Conservation (phyloP, 495 filamentous ascomycete genomes). For the Glonium stellatum region DNA sequence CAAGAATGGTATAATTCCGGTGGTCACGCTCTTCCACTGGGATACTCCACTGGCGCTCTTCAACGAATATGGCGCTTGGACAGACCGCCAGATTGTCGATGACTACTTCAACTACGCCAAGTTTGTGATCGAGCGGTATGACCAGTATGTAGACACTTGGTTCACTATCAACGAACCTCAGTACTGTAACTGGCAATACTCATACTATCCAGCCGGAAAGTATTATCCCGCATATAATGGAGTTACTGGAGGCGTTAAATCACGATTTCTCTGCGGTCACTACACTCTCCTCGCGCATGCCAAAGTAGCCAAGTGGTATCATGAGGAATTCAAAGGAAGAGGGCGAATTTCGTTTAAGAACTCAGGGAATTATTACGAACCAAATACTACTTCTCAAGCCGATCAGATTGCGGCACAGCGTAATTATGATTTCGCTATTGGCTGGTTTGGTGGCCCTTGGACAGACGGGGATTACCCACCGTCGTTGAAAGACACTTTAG, state of each 20-base stretch:
- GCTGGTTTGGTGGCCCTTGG: constrained; percentile 29
- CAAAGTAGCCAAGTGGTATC: constrained; percentile 40
- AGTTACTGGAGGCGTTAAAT: constrained; percentile 41
- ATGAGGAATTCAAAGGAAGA: constrained; percentile 39
- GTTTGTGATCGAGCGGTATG: constrained; percentile 40
- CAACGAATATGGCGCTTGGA: constrained; percentile 43
- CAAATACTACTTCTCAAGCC: constrained; percentile 32
- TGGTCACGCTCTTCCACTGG: constrained; percentile 43
- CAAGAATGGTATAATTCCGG: constrained; percentile 37
- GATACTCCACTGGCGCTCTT: constrained; percentile 42
- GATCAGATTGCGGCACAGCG: constrained; percentile 33
- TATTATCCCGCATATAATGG: constrained; percentile 34
- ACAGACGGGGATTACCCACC: constrained; percentile 40
- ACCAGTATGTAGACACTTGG: constrained; percentile 40
- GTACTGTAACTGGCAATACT: constrained; percentile 38
- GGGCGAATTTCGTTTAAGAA: constrained; percentile 40
- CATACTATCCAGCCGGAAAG: constrained; percentile 31
- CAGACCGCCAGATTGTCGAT: constrained; percentile 35
- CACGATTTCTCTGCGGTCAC: constrained; percentile 40
- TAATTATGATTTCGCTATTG: constrained; percentile 22
- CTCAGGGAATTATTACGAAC: constrained; percentile 36
- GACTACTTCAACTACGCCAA: constrained; percentile 42
- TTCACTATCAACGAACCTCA: constrained; percentile 38
- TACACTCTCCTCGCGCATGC: constrained; percentile 40
- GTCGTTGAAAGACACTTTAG: constrained; percentile 38